A percentile compares a stretch with the other conserved stretches of the same genome.
Evolutionary conservation across 2,329 filamentous ascomycete genomes (phyloP).

Genomic region (Epichloe uncinata): DNA sequence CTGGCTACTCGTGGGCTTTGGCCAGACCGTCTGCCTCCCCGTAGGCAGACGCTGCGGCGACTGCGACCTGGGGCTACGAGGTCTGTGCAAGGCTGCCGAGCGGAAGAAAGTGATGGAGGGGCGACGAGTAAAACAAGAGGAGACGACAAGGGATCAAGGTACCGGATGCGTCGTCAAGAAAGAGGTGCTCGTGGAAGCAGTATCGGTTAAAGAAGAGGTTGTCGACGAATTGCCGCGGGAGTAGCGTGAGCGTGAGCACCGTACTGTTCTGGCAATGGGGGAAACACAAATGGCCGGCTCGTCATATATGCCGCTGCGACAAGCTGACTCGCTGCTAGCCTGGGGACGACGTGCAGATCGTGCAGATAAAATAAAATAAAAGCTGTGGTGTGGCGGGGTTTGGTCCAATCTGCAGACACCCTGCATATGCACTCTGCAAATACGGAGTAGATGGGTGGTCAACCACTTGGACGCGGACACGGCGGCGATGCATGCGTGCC

Average conservation of each 20-base stretch:
- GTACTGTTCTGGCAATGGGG: neutral
- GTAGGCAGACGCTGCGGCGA: constrained; percentile 71
- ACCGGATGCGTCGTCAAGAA: constrained; percentile 12
- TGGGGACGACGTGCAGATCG: neutral
- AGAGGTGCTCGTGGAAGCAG: constrained; percentile 10
- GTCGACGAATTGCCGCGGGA: neutral
- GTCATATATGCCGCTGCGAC: neutral
- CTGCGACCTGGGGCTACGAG: constrained; percentile 64
- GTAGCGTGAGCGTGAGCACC: neutral
- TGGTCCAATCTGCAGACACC: constrained; percentile 1
- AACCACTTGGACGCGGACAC: constrained; percentile 1
- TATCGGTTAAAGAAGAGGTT: constrained; percentile 11
- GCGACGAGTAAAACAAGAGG: constrained; percentile 29
- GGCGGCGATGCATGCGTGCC: constrained; percentile 3
- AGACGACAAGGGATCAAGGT: constrained; percentile 13
- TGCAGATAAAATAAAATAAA: too few species aligned
- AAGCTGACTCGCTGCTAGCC: neutral
- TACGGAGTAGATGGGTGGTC: neutral
- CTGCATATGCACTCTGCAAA: neutral
- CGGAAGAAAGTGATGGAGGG: constrained; percentile 47
- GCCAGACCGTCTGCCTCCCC: constrained; percentile 75
- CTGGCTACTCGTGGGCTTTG: constrained; percentile 72
- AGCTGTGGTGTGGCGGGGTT: neutral
- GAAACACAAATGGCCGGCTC: neutral
- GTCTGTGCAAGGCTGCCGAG: constrained; percentile 64